These are phyloP conservation scores for Priceomyces medius DNA, from an alignment of 805 yeast species.

Conservation along the genomic window DNA sequence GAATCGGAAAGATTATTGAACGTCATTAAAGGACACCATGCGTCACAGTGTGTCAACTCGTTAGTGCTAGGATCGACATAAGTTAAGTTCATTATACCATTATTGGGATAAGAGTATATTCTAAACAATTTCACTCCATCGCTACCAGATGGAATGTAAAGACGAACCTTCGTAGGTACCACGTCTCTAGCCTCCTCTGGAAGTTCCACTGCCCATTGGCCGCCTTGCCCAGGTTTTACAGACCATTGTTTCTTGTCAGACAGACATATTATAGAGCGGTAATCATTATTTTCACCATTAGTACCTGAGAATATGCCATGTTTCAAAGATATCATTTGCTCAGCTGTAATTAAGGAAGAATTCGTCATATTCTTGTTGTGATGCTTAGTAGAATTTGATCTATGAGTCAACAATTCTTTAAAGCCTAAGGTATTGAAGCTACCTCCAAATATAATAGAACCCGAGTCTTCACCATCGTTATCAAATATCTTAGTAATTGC, in stretches of 20 bases:
- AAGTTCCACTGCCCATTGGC: constrained; percentile 63
- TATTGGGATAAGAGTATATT: constrained; percentile 70
- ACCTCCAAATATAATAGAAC: constrained; percentile 78
- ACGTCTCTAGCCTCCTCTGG: constrained; percentile 50
- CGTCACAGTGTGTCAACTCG: constrained; percentile 67
- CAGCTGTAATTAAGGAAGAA: constrained; percentile 48
- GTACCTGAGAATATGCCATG: constrained; percentile 53
- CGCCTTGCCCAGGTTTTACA: constrained; percentile 46
- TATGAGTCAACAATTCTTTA: constrained; percentile 39
- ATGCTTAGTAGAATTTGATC: constrained; percentile 23
- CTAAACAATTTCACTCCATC: constrained; percentile 65
- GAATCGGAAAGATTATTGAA: constrained; percentile 31
- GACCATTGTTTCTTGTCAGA: constrained; percentile 52
- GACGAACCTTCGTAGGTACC: constrained; percentile 68
- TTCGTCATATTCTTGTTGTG: constrained; percentile 30
- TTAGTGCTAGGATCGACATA: constrained; percentile 75
- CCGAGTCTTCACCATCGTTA: constrained; percentile 31
- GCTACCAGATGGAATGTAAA: constrained; percentile 58
- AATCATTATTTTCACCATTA: constrained; percentile 33
- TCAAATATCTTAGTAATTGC: constrained; percentile 53
- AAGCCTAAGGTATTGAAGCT: constrained; percentile 62
- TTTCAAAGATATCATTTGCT: constrained; percentile 60
- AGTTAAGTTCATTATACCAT: constrained; percentile 88
- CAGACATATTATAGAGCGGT: constrained; percentile 58
- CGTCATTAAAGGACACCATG: constrained; percentile 76